A percentile compares a stretch with the other conserved stretches of the same genome.
Conservation (phyloP, 805 yeast genomes). For the Saturnispora kantuleensis region DNA sequence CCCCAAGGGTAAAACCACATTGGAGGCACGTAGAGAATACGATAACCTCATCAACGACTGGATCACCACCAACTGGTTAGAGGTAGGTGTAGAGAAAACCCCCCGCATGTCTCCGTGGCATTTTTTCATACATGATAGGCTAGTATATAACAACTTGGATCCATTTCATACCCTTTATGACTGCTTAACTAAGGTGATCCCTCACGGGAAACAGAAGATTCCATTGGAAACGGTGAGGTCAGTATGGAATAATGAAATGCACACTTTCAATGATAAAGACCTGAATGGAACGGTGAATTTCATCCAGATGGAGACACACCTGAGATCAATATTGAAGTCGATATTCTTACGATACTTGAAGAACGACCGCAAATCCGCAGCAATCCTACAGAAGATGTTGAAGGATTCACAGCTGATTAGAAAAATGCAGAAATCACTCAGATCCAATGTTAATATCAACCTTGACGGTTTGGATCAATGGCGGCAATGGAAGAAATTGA, state of each 20-base stretch:
- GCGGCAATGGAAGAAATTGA: slow-evolving; percentile 13
- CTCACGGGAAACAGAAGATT: neutral
- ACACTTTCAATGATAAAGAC: slow-evolving; percentile 1
- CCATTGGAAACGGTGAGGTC: neutral
- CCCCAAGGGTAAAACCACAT: slow-evolving; percentile 8
- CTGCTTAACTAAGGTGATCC: slow-evolving; percentile 5
- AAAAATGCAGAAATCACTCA: slow-evolving; percentile 6
- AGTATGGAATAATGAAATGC: slow-evolving; percentile 16
- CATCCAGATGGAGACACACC: slow-evolving; percentile 4
- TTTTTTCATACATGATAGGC: slow-evolving; percentile 21
- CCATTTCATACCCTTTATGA: slow-evolving; percentile 13
- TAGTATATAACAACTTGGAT: slow-evolving; percentile 15
- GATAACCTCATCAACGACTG: slow-evolving; percentile 19
- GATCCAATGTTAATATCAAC: slow-evolving; percentile 5
- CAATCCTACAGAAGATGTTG: slow-evolving; percentile 6
- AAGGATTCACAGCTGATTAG: slow-evolving; percentile 9
- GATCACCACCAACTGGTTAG: slow-evolving; percentile 6
- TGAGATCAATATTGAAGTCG: slow-evolving; percentile 16
- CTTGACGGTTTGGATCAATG: slow-evolving; percentile 8
- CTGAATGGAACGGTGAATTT: neutral
- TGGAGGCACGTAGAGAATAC: slow-evolving; percentile 16
- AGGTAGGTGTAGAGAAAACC: no score
- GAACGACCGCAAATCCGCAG: neutral
- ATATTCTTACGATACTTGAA: slow-evolving; percentile 16
- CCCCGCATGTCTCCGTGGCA: slow-evolving; percentile 15